A percentile compares a stretch with the other conserved stretches of the same genome.
Conservation (phyloP, 352 stramenopile genomes). For the Phytophthora tentaculata region DNA sequence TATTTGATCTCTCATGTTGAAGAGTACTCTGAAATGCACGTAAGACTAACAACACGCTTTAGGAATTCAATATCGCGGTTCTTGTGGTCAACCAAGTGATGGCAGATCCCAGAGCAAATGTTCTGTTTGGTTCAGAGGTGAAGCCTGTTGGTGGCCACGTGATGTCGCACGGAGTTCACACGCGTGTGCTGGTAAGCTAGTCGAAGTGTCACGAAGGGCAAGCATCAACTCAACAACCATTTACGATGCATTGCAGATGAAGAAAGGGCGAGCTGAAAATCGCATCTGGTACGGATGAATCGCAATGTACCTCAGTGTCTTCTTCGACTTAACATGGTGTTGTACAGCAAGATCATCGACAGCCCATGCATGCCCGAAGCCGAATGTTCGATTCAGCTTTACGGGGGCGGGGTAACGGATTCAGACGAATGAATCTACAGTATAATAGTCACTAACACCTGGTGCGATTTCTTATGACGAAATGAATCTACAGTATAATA, state of each 20-base stretch:
- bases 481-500: too few species aligned
- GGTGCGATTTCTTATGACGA: too few species aligned
- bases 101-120: conserved; percentile 82
- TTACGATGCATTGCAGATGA: conserved; percentile 56
- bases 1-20: not conserved
- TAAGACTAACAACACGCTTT: conserved; percentile 11
- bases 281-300: conserved; percentile 71
- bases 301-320: not conserved
- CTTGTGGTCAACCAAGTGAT: conserved; percentile 93
- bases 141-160: conserved; percentile 91
- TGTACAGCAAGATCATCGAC: conserved; percentile 80
- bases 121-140: conserved; percentile 85
- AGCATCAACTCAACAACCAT: conserved; percentile 6
- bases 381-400: conserved; percentile 81
- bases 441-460: too few species aligned
- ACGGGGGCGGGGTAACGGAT: conserved; percentile 64
- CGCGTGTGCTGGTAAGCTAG: conserved; percentile 85
- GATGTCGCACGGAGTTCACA: conserved; percentile 98
- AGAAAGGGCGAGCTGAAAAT: conserved; percentile 92
- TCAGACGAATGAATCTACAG: conserved; percentile 56
- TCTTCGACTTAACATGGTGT: conserved; percentile 10
- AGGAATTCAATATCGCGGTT: conserved; percentile 96
- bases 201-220: not conserved
- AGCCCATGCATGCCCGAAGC: conserved; percentile 89
- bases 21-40: not conserved